Conservation (phyloP, 179 eudicot species). For the Corrigiola litoralis region DNA sequence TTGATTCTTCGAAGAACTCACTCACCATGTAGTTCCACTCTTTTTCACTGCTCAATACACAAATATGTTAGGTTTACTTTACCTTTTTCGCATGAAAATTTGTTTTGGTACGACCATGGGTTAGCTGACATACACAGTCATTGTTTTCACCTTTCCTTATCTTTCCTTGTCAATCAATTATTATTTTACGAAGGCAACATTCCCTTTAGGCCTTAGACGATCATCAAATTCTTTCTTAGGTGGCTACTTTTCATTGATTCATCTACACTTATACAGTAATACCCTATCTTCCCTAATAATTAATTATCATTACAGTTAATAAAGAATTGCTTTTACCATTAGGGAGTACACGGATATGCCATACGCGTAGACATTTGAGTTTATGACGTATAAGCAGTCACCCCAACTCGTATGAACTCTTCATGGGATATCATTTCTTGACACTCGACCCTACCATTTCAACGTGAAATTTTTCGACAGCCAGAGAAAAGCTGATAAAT, state of each 20-base stretch:
- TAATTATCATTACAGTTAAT: slow-evolving; percentile 17
- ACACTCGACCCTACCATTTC: background rate
- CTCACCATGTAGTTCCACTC: slow-evolving; percentile 10
- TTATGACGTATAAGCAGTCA: background rate
- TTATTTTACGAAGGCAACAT: slow-evolving; percentile 12
- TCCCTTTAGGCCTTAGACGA: slow-evolving; percentile 16
- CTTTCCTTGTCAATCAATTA: background rate
- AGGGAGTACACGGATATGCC: slow-evolving; percentile 5
- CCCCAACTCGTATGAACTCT: background rate
- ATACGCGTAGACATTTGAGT: slow-evolving; percentile 8
- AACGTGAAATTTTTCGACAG: no score
- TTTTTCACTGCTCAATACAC: slow-evolving; percentile 34
- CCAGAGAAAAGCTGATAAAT: no score
- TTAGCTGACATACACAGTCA: slow-evolving; percentile 42
- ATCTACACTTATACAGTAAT: slow-evolving; percentile 19
- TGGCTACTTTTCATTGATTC: slow-evolving; percentile 28
- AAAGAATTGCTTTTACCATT: background rate
- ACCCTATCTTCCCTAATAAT: slow-evolving; percentile 11
- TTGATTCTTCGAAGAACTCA: slow-evolving; percentile 11
- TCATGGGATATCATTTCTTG: slow-evolving; percentile 1
- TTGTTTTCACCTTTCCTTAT: slow-evolving; percentile 28
- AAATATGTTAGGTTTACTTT: background rate
- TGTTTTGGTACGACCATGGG: slow-evolving; percentile 19
- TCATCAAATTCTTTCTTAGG: slow-evolving; percentile 25
- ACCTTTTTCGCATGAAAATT: slow-evolving; percentile 4